Base-by-base conservation (phyloP, 371 early-diverging fungal species). In the Amoeboaphelidium occidentale region DNA sequence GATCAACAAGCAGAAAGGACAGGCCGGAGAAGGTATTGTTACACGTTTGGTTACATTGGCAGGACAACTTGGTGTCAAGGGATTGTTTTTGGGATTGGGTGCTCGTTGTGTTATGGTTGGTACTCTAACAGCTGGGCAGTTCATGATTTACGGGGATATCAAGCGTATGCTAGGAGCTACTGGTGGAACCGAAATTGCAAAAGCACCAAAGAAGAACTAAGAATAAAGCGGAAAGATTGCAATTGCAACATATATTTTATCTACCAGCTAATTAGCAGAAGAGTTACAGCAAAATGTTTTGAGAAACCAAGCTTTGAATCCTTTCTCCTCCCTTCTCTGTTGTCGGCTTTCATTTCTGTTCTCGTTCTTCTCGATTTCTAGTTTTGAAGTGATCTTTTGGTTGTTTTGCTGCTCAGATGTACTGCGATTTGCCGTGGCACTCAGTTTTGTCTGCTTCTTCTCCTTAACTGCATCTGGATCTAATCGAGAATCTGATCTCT, bases 91-190 rank as follows among this genome's bases (percentile, higher is more conserved):
- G 32, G 79, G 79, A 25, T 58, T 76, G 25, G 75, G 71, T 27
- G 67, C 75, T 49, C 74, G 79, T 74, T 70, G 75, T 56, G 65
- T 77, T 53, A 77, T 79, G 78, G 74, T 79, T 55, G 78, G 75
- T 59, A 68, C 76, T 28, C 62, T 79, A 46, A 77, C 78, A 48
- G 73, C 71, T 47, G 65, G 71, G 55, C 79, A 79, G 63, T 79
- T 64, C 61, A 62, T 59, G 51, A 68, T 70, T 57, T 69, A 68
- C 55, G 58, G 53, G 49, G 76, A 78, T 55, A 69, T 78, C 58
- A 76, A 75, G 70, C 68, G 75, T 65, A 66, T 70, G 41, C 66
- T 75, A 48, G 78, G 78, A 58, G 74, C 74, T 55, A 75, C 74
- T 41, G 62, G 60, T 47, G 70, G 72, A 66, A 63, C 70, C 54